Conservation (phyloP, 495 filamentous ascomycete species). For the Tuber magnatum region DNA sequence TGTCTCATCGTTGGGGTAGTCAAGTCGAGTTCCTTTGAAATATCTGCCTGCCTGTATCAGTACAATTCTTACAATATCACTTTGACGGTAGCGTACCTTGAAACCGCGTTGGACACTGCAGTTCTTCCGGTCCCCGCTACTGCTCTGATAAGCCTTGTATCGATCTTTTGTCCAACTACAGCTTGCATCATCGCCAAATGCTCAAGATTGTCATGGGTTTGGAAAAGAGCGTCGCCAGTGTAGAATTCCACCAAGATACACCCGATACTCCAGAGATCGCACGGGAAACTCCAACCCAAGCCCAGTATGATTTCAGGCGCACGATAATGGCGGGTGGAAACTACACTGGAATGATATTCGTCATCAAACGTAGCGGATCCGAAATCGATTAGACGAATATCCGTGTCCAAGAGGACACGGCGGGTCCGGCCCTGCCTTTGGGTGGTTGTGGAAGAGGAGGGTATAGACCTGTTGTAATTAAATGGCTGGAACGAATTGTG, state of each 20-base stretch:
- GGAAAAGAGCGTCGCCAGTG: conserved; percentile 93
- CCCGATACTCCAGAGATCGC: conserved; percentile 98
- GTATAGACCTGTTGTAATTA: conserved; percentile 89
- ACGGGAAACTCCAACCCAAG: conserved; percentile 93
- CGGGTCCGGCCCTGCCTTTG: conserved; percentile 74
- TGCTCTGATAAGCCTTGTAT: conserved; percentile 64
- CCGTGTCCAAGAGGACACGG: conserved; percentile 83
- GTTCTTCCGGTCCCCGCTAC: conserved; percentile 52
- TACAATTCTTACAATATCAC: neutral
- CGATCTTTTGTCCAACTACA: conserved; percentile 68
- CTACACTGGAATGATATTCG: conserved; percentile 95
- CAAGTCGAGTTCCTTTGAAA: conserved; percentile 73
- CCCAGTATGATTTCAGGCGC: conserved; percentile 97
- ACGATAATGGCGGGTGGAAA: conserved; percentile 91
- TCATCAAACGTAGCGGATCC: conserved; percentile 97
- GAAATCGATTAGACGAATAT: conserved; percentile 96
- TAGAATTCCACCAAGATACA: conserved; percentile 99
- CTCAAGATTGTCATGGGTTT: conserved; percentile 96
- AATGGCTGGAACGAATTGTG: conserved; percentile 88
- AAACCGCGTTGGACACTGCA: conserved; percentile 55
- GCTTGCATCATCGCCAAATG: conserved; percentile 99
- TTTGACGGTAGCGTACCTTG: conserved; percentile 58
- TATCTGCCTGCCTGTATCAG: conserved; percentile 51
- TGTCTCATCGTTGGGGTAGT: conserved; percentile 83
- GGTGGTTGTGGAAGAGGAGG: conserved; percentile 74